These are phyloP conservation scores for Pythium phragmiticola DNA, from an alignment of 352 stramenopile genomes.

Conservation along the genomic window DNA sequence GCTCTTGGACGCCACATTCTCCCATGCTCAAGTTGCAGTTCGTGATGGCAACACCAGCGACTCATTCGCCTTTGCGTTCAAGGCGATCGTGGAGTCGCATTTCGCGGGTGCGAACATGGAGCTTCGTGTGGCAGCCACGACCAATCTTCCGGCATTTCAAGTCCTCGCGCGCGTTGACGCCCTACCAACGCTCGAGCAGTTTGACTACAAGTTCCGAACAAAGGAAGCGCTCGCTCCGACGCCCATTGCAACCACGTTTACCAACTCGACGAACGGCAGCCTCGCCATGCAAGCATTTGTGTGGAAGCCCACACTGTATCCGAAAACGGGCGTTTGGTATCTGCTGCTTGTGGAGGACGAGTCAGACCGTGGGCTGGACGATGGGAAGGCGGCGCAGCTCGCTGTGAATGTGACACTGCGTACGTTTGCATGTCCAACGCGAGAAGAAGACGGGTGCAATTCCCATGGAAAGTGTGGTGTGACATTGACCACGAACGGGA, in stretches of 20 bases:
- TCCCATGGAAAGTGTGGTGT: slow-evolving; percentile 27
- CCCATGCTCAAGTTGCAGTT: slow-evolving; percentile 5
- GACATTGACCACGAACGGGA: slow-evolving; percentile 15
- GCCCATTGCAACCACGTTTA: not conserved
- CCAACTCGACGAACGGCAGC: slow-evolving; percentile 1
- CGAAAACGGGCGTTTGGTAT: slow-evolving; percentile 13
- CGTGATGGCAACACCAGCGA: slow-evolving; percentile 3
- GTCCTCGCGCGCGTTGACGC: slow-evolving; percentile 14
- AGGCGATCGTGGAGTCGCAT: not conserved
- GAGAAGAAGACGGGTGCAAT: slow-evolving; percentile 22
- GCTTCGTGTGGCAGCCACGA: not conserved
- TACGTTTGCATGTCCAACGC: slow-evolving; percentile 22
- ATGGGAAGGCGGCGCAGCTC: not conserved
- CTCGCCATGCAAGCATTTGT: slow-evolving; percentile 9
- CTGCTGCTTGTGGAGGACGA: slow-evolving; percentile 7
- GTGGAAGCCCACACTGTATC: slow-evolving; percentile 16
- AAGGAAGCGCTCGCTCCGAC: not conserved
- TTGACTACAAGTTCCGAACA: slow-evolving; percentile 14
- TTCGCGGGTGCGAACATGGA: slow-evolving; percentile 8
- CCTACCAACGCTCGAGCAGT: slow-evolving; percentile 8
- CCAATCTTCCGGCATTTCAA: slow-evolving; percentile 15
- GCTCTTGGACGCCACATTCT: slow-evolving; percentile 4
- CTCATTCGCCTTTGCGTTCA: slow-evolving; percentile 1
- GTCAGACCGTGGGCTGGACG: not conserved
- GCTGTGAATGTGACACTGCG: slow-evolving; percentile 23